Evolutionary conservation across 768 basidiomycete genomes (phyloP), one percentile per base, ranked within the genome.

Genomic region (Mycena pura): DNA sequence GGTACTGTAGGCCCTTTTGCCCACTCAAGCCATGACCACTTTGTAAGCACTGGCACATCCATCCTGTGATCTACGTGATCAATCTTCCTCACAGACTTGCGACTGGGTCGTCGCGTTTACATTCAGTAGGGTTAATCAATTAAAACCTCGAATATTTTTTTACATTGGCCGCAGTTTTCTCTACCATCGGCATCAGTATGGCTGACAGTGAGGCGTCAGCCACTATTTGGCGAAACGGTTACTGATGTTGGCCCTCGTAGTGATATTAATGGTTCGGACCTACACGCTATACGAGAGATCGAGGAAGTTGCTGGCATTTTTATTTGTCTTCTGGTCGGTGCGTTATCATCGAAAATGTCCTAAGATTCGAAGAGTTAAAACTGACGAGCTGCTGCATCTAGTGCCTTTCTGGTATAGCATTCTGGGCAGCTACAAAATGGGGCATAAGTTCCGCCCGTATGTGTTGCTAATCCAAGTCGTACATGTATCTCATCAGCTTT

Each of bases 381-480:
- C 19, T 43, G 40, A 43, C 28, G 6, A 4, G n/a, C n/a, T n/a
- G 17, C 21, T 32, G 8, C n/a, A n/a, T 11, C 11, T n/a, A 55
- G 53, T 43, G 31, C 22, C 3, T 44, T 17, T 28, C 8, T 7
- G 40, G 41, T 3, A 29, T 55, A 44, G 24, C 60, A 34, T 36
- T 49, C 19, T 62, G 60, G 60, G 50, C 50, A 19, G 58, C 40
- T 5, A 39, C 41, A 9, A 39, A 25, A n/a, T 60, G 49, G 60
- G 19, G 8, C 15, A 17, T 9, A 9, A 22, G 46, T 28, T 47
- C 10, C 27, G 46, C 6, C 10, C 19, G 46, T 22, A 9, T 21
- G 7, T 15, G 38, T 19, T 17, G 14, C 32, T 17, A 21, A 28
- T 14, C 9, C 47, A 19, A 31, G 15, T 17, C 41, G 39, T 50